Evolutionary conservation across 1,139 yeast genomes (phyloP).

Genomic region (Geotrichum fermentans): DNA sequence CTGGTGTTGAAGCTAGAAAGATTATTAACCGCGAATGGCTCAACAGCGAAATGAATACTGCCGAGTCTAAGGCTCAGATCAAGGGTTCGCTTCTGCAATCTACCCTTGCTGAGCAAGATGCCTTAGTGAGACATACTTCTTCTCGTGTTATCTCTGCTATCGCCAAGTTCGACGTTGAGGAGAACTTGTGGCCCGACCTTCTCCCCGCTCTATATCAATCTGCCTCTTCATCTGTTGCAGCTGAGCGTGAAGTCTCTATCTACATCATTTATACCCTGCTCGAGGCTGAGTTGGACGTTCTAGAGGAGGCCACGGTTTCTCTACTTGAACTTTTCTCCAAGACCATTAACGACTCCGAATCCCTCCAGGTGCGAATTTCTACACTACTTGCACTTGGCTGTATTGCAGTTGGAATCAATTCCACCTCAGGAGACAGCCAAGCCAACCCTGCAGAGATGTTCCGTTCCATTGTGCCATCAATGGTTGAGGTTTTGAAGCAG

Average conservation of each 20-base stretch:
- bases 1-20: conserved; percentile 94
- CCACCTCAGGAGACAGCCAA: conserved; percentile 38
- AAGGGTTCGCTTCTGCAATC: conserved; percentile 63
- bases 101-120: conserved; percentile 60
- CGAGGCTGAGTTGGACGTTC: conserved; percentile 61
- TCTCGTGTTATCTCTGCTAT: conserved; percentile 88
- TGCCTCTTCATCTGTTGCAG: conserved; percentile 52
- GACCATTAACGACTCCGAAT: conserved; percentile 60
- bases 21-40: conserved; percentile 73
- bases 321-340: conserved; percentile 62
- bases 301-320: conserved; percentile 59
- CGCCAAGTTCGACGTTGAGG: conserved; percentile 68
- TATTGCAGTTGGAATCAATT: conserved; percentile 62
- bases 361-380: conserved; percentile 73
- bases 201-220: conserved; percentile 67
- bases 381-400: conserved; percentile 80
- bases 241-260: conserved; percentile 77
- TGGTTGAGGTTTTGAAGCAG: conserved; percentile 77
- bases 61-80: conserved; percentile 52
- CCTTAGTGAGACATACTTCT: conserved; percentile 78
- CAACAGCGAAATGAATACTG: conserved; percentile 31
- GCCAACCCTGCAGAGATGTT: conserved; percentile 54
- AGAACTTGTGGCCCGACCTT: conserved; percentile 69
- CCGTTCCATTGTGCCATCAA: conserved; percentile 65
- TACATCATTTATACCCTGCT: conserved; percentile 72